These are phyloP conservation scores for Magnusiomyces magnusii DNA, from an alignment of 1,139 yeast species.

Conservation along the genomic window DNA sequence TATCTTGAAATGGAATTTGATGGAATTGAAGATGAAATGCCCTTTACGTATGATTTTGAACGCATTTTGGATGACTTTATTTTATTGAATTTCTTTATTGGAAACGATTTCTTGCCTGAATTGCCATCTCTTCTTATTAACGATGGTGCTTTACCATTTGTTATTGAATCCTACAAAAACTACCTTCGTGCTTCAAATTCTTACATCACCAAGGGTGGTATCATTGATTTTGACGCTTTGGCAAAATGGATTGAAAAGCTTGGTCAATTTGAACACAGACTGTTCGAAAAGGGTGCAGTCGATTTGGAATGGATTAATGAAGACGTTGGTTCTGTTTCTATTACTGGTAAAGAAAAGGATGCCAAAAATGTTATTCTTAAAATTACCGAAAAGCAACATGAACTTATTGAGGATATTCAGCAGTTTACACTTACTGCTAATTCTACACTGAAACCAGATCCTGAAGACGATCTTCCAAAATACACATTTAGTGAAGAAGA, in stretches of 20 bases:
- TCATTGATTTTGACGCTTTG: constrained; percentile 65
- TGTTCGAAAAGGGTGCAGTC: constrained; percentile 54
- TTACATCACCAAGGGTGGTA: constrained; percentile 76
- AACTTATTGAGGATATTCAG: constrained; percentile 24
- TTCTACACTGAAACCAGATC: constrained; percentile 18
- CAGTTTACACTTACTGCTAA: constrained; percentile 25
- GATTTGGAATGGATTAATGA: constrained; percentile 91
- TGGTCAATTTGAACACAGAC: constrained; percentile 57
- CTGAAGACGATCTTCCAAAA: constrained; percentile 12
- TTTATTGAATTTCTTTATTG: constrained; percentile 86
- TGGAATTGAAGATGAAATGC: constrained; percentile 51
- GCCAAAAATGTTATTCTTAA: constrained; percentile 47
- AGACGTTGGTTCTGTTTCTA: constrained; percentile 70
- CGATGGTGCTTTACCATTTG: constrained; percentile 91
- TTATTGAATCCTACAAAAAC: constrained; percentile 80
- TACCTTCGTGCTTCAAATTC: constrained; percentile 71
- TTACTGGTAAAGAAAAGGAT: constrained; percentile 63
- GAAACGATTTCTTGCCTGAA: constrained; percentile 98
- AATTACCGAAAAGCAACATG: constrained; percentile 56
- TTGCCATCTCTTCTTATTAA: constrained; percentile 89
- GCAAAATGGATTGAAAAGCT: constrained; percentile 74
- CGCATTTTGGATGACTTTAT: constrained; percentile 88
- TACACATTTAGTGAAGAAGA: constrained; percentile 14
- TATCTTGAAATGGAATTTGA: constrained; percentile 80
- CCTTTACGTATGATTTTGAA: constrained; percentile 79